Conservation (phyloP, 2,329 filamentous ascomycete species). For the Colletotrichum tofieldiae region DNA sequence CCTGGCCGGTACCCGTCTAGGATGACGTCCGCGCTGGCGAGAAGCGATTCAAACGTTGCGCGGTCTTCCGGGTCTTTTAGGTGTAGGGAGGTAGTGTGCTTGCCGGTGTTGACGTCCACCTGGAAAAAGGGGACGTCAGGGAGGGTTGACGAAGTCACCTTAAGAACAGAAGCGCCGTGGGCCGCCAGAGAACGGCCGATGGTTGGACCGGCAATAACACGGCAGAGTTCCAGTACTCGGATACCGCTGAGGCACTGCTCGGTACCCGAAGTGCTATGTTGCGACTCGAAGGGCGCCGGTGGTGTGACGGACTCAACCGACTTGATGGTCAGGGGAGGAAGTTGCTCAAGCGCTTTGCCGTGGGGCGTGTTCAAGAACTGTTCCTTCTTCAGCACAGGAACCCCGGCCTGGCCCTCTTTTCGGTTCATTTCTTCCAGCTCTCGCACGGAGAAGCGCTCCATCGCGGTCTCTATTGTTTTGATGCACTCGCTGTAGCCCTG, state of each 20-base stretch:
- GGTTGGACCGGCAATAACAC: constrained; percentile 78
- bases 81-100: constrained; percentile 72
- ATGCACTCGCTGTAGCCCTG: constrained; percentile 70
- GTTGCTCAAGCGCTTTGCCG: constrained; percentile 53
- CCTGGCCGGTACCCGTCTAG: constrained; percentile 76
- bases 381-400: constrained; percentile 67
- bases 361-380: constrained; percentile 68
- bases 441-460: constrained; percentile 63
- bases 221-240: constrained; percentile 77
- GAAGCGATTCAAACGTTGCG: constrained; percentile 66
- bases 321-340: constrained; percentile 60
- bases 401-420: constrained; percentile 67
- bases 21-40: constrained; percentile 72
- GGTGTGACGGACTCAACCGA: constrained; percentile 61
- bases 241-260: constrained; percentile 67
- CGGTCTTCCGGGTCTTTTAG: constrained; percentile 66
- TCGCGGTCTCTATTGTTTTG: constrained; percentile 67
- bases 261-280: constrained; percentile 36
- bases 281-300: constrained; percentile 54
- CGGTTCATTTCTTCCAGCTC: constrained; percentile 70
- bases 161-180: constrained; percentile 78
- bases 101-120: constrained; percentile 76
- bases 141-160: constrained; percentile 73
- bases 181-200: constrained; percentile 77
- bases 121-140: constrained; percentile 77